phyloP scores from a whole-genome alignment of 73 alveolate genomes.

The Paraurostyla sp. region DNA sequence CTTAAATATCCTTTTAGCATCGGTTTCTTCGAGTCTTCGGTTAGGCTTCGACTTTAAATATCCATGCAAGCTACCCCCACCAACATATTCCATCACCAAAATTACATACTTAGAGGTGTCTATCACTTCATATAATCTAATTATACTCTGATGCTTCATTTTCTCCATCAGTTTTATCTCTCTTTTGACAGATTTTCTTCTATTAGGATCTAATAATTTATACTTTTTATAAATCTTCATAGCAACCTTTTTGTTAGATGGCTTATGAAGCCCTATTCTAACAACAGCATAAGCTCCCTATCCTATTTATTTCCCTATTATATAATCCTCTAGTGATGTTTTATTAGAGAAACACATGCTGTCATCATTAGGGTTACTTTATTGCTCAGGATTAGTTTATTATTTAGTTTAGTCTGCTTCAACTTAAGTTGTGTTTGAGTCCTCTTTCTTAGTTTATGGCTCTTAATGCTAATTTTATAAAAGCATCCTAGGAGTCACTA shows the following conservation, averaged over 20 bases:
- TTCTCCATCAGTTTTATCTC: slow-evolving; percentile 86
- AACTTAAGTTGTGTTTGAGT: not conserved
- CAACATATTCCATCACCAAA: slow-evolving; percentile 90
- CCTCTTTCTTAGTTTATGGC: not conserved
- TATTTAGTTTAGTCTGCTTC: not conserved
- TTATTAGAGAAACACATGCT: slow-evolving; percentile 59
- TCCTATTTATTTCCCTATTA: slow-evolving; percentile 86
- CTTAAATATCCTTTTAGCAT: slow-evolving; percentile 82
- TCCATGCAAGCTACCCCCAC: slow-evolving; percentile 87
- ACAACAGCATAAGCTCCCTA: slow-evolving; percentile 96
- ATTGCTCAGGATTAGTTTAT: not conserved
- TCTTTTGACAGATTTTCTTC: slow-evolving; percentile 84
- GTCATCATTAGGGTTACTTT: slow-evolving; percentile 2
- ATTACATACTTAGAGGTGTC: slow-evolving; percentile 88
- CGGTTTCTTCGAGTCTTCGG: slow-evolving; percentile 84
- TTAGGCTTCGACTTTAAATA: slow-evolving; percentile 80
- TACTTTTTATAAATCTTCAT: slow-evolving; percentile 89
- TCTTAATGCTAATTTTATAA: not conserved
- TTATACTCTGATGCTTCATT: slow-evolving; percentile 91
- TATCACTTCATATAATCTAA: slow-evolving; percentile 92
- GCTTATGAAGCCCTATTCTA: slow-evolving; percentile 88
- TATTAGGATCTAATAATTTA: slow-evolving; percentile 81
- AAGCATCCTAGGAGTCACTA: not conserved
- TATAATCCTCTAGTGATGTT: slow-evolving; percentile 80
- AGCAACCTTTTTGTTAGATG: slow-evolving; percentile 87